phyloP scores from a whole-genome alignment of 345 rosid species.

The Sisymbrium irio region DNA sequence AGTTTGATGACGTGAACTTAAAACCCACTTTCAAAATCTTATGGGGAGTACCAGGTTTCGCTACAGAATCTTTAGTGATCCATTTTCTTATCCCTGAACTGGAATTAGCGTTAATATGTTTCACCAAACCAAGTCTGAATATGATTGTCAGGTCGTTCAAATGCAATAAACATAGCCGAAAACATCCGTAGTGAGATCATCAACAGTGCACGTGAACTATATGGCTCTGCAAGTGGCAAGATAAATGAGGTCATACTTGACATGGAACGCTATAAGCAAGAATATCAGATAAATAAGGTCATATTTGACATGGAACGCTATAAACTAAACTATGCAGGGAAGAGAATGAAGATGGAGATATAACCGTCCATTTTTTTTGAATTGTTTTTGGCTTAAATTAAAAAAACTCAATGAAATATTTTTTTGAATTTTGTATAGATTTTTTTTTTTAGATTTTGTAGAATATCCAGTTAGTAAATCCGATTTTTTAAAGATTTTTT shows the following conservation, averaged over 20 bases:
- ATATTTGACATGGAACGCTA: too few relatives aligned
- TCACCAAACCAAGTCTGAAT: neutral
- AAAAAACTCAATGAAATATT: too few relatives aligned
- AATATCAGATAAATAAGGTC: too few relatives aligned
- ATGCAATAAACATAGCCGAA: conserved; percentile 86
- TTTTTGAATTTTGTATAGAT: too few relatives aligned
- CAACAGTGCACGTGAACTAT: conserved; percentile 54
- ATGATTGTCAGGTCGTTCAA: conserved; percentile 70
- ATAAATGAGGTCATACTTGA: conserved; percentile 79
- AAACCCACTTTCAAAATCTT: conserved; percentile 89
- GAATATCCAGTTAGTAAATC: too few relatives aligned
- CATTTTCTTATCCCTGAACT: neutral
- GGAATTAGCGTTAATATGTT: neutral
- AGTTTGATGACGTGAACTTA: conserved; percentile 83
- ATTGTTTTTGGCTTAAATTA: too few relatives aligned
- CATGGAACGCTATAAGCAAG: conserved; percentile 86
- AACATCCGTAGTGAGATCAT: conserved; percentile 46
- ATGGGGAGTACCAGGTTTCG: conserved; percentile 97
- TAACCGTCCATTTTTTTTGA: too few relatives aligned
- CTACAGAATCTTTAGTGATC: neutral
- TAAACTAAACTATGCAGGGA: too few relatives aligned
- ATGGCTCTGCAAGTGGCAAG: conserved; percentile 83
- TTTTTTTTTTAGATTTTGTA: too few relatives aligned
- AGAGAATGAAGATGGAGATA: too few relatives aligned
- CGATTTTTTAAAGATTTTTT: too few relatives aligned